Percentiles rank a stretch among this genome's conserved stretches.
Evolutionary conservation across 371 early-diverging fungal species (phyloP).

Genomic region (Caulochytrium protostelioides): DNA sequence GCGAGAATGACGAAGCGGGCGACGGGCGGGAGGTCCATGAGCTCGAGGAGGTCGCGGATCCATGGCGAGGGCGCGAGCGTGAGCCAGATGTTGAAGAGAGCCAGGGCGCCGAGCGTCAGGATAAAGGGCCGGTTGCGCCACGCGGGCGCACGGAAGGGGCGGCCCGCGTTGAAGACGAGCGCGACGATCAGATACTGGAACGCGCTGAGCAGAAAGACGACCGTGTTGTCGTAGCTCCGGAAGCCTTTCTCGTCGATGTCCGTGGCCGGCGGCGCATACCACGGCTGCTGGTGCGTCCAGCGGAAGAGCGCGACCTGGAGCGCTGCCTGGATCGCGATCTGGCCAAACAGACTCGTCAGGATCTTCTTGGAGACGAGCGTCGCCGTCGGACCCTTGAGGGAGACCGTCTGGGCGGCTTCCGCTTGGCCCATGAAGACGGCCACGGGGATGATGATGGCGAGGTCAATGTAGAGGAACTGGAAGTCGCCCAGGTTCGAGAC

Average conservation of each 20-base stretch:
- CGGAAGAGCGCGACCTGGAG: slow-evolving; percentile 56
- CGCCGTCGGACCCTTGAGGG: slow-evolving; percentile 74
- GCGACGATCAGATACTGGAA: slow-evolving; percentile 83
- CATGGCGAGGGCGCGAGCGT: slow-evolving; percentile 9
- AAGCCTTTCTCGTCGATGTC: slow-evolving; percentile 47
- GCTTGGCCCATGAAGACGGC: slow-evolving; percentile 75
- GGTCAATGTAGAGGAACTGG: slow-evolving; percentile 78
- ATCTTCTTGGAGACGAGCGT: slow-evolving; percentile 72
- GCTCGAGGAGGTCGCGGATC: slow-evolving; percentile 25
- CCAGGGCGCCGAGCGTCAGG: slow-evolving; percentile 15
- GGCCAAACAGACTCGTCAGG: slow-evolving; percentile 68
- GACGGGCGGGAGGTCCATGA: slow-evolving; percentile 24
- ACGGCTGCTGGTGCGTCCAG: slow-evolving; percentile 43
- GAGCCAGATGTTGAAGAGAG: slow-evolving; percentile 5
- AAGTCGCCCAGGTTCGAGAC: slow-evolving; percentile 73
- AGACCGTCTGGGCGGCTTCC: slow-evolving; percentile 47
- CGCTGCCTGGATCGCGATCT: slow-evolving; percentile 49
- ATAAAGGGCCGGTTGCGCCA: slow-evolving; percentile 51
- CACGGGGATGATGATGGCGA: slow-evolving; percentile 71
- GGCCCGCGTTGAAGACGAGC: slow-evolving; percentile 77
- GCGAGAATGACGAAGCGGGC: slow-evolving; percentile 24
- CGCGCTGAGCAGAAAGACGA: slow-evolving; percentile 62
- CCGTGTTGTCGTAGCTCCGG: slow-evolving; percentile 61
- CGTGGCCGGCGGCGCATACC: slow-evolving; percentile 34
- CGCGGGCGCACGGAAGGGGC: slow-evolving; percentile 68